These are phyloP conservation scores for Gymnopilus junonius DNA, from an alignment of 768 basidiomycete species.

Conservation along the genomic window DNA sequence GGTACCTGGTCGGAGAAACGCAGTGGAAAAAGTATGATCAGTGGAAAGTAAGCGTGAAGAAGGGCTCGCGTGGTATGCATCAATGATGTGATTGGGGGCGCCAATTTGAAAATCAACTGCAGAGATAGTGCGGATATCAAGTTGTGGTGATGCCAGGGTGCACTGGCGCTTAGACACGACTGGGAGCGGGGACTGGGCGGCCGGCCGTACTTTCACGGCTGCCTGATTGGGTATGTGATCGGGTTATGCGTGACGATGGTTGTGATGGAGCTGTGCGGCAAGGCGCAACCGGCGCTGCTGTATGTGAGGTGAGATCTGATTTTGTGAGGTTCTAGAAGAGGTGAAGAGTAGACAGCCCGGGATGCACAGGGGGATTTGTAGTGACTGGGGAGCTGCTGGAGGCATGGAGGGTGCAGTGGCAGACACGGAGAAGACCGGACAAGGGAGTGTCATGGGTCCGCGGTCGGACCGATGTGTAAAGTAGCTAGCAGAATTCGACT, in stretches of 20 bases:
- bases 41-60: constrained; percentile 46
- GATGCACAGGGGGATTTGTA: constrained; percentile 74
- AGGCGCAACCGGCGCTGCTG: constrained; percentile 89
- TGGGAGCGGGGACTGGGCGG: constrained; percentile 49
- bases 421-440: constrained; percentile 12
- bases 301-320: constrained; percentile 71
- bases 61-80: constrained; percentile 51
- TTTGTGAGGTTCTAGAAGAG: background rate
- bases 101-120: background rate
- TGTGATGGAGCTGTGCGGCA: constrained; percentile 79
- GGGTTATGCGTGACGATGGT: constrained; percentile 80
- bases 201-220: constrained; percentile 79
- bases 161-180: constrained; percentile 89
- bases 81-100: constrained; percentile 8
- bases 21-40: constrained; percentile 64
- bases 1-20: constrained; percentile 49
- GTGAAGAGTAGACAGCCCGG: constrained; percentile 51
- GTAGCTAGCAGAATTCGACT: background rate
- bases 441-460: constrained; percentile 16
- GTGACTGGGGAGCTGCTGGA: constrained; percentile 71
- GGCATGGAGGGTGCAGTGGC: constrained; percentile 72
- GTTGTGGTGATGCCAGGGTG: constrained; percentile 74
- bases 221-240: constrained; percentile 69
- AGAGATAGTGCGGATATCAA: constrained; percentile 45
- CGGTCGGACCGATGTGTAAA: constrained; percentile 17